These are phyloP conservation scores for Trichosporon inkin DNA, from an alignment of 1,284 basidiomycete species.

Conservation along the genomic window DNA sequence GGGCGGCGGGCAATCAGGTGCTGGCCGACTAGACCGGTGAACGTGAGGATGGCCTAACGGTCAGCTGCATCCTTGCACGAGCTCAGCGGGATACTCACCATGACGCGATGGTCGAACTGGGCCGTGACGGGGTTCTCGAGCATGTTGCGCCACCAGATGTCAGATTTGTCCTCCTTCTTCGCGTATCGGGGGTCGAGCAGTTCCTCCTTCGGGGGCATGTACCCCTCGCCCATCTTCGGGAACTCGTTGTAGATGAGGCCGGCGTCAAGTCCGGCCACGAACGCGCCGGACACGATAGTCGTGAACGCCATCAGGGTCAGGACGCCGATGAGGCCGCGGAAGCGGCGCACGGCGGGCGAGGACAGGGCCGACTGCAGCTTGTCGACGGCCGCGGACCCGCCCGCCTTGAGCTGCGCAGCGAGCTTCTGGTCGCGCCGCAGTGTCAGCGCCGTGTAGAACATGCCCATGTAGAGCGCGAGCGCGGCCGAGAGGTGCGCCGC, in stretches of 20 bases:
- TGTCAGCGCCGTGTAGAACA: constrained; percentile 77
- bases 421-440: constrained; percentile 66
- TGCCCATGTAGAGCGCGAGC: constrained; percentile 82
- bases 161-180: constrained; percentile 62
- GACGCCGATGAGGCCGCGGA: constrained; percentile 60
- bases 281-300: constrained; percentile 84
- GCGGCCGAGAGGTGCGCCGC: constrained; percentile 91
- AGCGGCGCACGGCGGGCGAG: constrained; percentile 59
- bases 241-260: constrained; percentile 97
- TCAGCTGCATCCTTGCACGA: not conserved
- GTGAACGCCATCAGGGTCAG: constrained; percentile 75
- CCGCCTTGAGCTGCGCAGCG: constrained; percentile 58
- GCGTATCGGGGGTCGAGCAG: constrained; percentile 75
- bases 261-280: constrained; percentile 96
- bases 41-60: constrained; percentile 73
- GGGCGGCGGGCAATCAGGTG: constrained; percentile 59
- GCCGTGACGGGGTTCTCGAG: constrained; percentile 97
- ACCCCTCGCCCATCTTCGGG: constrained; percentile 87
- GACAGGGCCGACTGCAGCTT: constrained; percentile 53
- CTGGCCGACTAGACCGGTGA: constrained; percentile 63
- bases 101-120: constrained; percentile 90
- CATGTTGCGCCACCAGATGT: constrained; percentile 86
- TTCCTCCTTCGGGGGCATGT: constrained; percentile 78
- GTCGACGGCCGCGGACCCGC: constrained; percentile 41
- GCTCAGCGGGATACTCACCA: constrained; percentile 62